Conservation (phyloP, 2,329 filamentous ascomycete genomes). For the Trichoderma sp. region DNA sequence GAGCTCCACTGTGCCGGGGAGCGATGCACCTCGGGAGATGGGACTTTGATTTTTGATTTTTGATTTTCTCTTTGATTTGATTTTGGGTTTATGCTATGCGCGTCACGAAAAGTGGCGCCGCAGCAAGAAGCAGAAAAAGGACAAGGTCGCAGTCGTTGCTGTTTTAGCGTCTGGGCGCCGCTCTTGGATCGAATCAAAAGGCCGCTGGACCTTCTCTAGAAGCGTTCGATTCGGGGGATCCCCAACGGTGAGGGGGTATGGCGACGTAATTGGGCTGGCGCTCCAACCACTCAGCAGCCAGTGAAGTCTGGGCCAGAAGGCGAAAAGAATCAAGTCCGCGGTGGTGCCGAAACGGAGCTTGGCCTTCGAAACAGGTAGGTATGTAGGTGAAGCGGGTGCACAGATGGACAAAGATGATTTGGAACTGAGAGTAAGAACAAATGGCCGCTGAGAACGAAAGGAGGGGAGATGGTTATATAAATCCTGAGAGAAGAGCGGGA, state of each 20-base stretch:
- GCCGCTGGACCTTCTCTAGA: conserved; percentile 7
- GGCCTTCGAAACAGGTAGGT: neutral
- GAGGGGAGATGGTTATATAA: neutral
- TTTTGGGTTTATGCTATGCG: neutral
- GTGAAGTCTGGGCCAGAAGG: neutral
- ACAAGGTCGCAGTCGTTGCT: neutral
- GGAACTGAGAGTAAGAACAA: neutral
- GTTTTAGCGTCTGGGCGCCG: conserved; percentile 9
- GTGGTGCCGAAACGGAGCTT: conserved; percentile 18
- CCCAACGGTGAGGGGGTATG: neutral
- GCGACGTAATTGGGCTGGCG: conserved; percentile 23
- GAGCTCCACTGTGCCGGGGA: conserved; percentile 9
- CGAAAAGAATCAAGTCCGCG: conserved; percentile 18
- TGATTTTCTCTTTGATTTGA: neutral
- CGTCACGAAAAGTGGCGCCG: neutral
- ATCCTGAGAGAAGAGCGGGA: neutral
- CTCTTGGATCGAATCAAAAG: neutral
- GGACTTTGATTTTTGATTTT: neutral
- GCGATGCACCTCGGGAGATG: neutral
- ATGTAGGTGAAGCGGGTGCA: neutral
- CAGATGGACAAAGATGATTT: neutral
- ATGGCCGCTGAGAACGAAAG: neutral
- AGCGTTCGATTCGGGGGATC: conserved; percentile 16
- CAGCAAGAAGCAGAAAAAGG: neutral
- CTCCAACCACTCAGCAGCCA: conserved; percentile 18